Percentiles rank a stretch among this genome's conserved stretches.
These are phyloP conservation scores for Gynochthodes officinalis DNA, from an alignment of 257 asterid genomes.

Conservation along the genomic window DNA sequence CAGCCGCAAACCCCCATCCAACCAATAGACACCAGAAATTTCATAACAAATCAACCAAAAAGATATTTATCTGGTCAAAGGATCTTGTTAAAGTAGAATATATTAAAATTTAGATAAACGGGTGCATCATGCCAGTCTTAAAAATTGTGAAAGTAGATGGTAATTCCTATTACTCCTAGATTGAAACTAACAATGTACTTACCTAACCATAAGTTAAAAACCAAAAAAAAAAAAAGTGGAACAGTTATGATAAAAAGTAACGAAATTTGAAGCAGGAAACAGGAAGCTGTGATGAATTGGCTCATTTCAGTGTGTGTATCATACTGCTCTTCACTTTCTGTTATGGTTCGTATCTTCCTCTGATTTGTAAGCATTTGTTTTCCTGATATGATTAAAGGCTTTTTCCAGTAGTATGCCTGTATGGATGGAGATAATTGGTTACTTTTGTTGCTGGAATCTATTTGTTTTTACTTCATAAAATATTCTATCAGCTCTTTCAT, in stretches of 20 bases:
- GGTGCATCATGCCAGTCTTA: neutral
- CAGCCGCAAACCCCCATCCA: neutral
- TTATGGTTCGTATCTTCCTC: neutral
- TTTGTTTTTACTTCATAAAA: neutral
- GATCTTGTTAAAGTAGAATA: no score
- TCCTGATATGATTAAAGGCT: no score
- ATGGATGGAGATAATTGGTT: neutral
- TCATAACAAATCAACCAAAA: no score
- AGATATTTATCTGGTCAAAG: no score
- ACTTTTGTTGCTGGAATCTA: neutral
- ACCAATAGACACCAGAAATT: no score
- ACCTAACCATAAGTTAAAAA: no score
- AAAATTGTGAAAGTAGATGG: neutral
- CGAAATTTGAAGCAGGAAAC: neutral
- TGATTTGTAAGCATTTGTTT: neutral
- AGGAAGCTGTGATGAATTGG: no score
- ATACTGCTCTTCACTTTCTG: neutral
- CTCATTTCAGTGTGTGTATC: no score
- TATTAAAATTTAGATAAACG: neutral
- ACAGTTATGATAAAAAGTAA: neutral
- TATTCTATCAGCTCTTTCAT: no score
- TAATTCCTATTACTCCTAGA: neutral
- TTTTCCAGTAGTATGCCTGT: neutral
- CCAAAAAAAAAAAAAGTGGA: neutral
- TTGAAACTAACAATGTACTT: neutral